phyloP scores from a whole-genome alignment of 441 rosid species.

The Erysimum cheiri region DNA sequence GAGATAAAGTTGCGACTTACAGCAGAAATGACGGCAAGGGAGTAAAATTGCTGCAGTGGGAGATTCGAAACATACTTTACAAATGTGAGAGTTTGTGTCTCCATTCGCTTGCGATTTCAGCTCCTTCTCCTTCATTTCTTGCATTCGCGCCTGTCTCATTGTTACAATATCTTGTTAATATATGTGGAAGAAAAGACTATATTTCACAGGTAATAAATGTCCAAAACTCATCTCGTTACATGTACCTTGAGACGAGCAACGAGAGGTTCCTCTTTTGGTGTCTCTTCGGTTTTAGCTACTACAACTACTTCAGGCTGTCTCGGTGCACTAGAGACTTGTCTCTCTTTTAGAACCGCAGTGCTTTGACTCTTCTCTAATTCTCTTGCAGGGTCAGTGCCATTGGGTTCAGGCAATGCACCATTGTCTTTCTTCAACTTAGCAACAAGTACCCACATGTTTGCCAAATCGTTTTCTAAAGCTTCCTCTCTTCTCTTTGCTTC shows the following conservation, averaged over 20 bases:
- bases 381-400: constrained; percentile 37
- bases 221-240: constrained; percentile 3
- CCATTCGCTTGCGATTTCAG: constrained; percentile 68
- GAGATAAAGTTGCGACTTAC: constrained; percentile 56
- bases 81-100: constrained; percentile 85
- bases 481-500: constrained; percentile 92
- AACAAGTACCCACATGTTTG: constrained; percentile 99
- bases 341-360: constrained; percentile 53
- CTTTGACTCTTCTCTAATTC: constrained; percentile 50
- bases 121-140: constrained; percentile 97
- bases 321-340: constrained; percentile 51
- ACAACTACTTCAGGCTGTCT: constrained; percentile 49
- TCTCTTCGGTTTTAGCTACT: constrained; percentile 49
- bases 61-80: constrained; percentile 97
- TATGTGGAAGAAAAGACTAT: neutral
- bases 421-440: constrained; percentile 94
- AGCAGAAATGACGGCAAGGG: constrained; percentile 97
- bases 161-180: constrained; percentile 19
- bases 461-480: constrained; percentile 92
- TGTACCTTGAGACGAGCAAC: constrained; percentile 91
- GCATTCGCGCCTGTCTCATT: constrained; percentile 82
- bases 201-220: neutral
- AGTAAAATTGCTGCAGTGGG: constrained; percentile 96
- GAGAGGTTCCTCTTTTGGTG: constrained; percentile 77
- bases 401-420: constrained; percentile 47